A percentile compares a stretch with the other conserved stretches of the same genome.
These are phyloP conservation scores for Yarrowia keelungensis DNA, from an alignment of 805 yeast genomes.

Conservation along the genomic window DNA sequence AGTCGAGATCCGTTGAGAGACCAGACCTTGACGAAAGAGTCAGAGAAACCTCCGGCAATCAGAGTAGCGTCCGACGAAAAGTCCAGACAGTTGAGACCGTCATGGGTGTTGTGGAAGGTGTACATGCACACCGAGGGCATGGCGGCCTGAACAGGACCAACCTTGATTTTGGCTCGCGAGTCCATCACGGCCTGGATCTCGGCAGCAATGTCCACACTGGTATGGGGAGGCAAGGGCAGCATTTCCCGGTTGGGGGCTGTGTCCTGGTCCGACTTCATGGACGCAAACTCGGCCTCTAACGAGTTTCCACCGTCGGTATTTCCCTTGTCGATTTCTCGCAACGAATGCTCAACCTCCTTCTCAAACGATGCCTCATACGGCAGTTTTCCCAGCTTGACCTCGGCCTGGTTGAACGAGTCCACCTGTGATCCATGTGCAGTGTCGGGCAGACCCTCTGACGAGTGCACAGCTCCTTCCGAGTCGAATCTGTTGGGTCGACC, in stretches of 20 bases:
- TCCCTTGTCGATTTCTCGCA: constrained; percentile 70
- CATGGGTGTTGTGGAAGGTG: constrained; percentile 94
- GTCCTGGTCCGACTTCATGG: constrained; percentile 56
- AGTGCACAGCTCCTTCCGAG: constrained; percentile 53
- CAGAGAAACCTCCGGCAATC: constrained; percentile 94
- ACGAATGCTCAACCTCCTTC: constrained; percentile 83
- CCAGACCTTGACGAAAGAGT: constrained; percentile 90
- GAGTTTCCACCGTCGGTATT: constrained; percentile 50
- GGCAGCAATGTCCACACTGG: constrained; percentile 77
- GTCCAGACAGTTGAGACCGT: constrained; percentile 82
- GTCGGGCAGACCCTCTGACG: constrained; percentile 52
- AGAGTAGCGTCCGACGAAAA: constrained; percentile 87
- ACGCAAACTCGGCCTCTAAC: constrained; percentile 69
- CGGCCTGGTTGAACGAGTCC: constrained; percentile 69
- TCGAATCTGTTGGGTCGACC: constrained; percentile 49
- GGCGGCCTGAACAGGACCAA: constrained; percentile 71
- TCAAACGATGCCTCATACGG: constrained; percentile 87
- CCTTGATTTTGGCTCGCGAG: constrained; percentile 72
- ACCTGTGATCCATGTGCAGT: constrained; percentile 51
- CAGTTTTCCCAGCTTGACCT: constrained; percentile 79
- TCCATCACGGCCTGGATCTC: constrained; percentile 83
- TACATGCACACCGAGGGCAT: constrained; percentile 97
- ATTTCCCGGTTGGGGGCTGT: constrained; percentile 74
- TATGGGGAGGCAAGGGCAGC: constrained; percentile 85
- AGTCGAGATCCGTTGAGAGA: constrained; percentile 89